Percentiles rank a stretch among this genome's conserved stretches.
Evolutionary conservation across 768 basidiomycete genomes (phyloP).

Genomic region (Kockovaella imperatae): DNA sequence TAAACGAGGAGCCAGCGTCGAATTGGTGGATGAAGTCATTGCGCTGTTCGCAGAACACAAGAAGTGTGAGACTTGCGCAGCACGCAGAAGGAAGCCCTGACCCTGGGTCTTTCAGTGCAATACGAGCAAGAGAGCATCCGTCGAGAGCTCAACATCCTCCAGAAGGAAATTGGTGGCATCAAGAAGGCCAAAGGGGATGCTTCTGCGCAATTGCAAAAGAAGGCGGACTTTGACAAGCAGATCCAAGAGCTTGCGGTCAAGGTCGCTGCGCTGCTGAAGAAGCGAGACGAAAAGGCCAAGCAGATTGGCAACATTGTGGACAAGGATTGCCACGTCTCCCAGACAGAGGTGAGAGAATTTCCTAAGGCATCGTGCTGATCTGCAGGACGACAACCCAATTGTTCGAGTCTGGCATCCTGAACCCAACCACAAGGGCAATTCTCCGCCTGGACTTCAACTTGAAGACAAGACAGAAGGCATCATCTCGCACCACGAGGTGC

Average conservation of each 20-base stretch:
- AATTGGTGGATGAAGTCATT: constrained; percentile 88
- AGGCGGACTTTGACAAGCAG: constrained; percentile 76
- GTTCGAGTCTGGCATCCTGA: constrained; percentile 79
- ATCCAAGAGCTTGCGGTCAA: constrained; percentile 69
- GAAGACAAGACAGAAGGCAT: constrained; percentile 62
- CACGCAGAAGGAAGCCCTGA: background rate
- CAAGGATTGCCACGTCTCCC: constrained; percentile 70
- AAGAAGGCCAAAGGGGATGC: constrained; percentile 94
- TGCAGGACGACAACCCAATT: constrained; percentile 80
- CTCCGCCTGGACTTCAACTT: constrained; percentile 40
- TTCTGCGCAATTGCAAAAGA: constrained; percentile 73
- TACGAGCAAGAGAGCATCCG: constrained; percentile 69
- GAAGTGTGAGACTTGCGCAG: constrained; percentile 59
- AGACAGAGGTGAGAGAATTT: constrained; percentile 63
- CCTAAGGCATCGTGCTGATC: background rate
- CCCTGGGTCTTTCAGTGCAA: constrained; percentile 56
- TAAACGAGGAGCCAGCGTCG: constrained; percentile 79
- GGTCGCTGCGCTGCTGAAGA: constrained; percentile 62
- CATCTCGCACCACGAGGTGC: constrained; percentile 95
- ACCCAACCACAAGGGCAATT: constrained; percentile 55
- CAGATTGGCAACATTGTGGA: constrained; percentile 90
- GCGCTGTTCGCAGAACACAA: constrained; percentile 90
- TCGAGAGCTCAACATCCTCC: constrained; percentile 78
- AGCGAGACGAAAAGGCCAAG: constrained; percentile 56
- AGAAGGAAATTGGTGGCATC: constrained; percentile 89